These are phyloP conservation scores for Babesia gibsoni DNA, from an alignment of 169 alveolate species.

Conservation along the genomic window DNA sequence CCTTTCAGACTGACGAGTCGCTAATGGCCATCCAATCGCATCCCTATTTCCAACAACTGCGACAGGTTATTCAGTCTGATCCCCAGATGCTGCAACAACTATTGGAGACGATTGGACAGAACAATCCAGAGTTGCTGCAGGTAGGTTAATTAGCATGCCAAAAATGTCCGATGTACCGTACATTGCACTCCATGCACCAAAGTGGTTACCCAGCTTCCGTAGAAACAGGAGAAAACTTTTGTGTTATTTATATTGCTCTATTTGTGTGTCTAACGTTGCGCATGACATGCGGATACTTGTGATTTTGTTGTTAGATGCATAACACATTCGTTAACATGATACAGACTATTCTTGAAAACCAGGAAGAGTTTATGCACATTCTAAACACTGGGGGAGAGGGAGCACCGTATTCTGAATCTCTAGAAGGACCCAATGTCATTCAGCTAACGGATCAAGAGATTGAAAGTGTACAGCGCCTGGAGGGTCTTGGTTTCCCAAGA, in stretches of 20 bases:
- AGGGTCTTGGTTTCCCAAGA: constrained; percentile 89
- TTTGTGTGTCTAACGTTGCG: background rate
- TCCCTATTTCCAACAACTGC: constrained; percentile 80
- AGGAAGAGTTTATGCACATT: constrained; percentile 80
- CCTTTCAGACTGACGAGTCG: background rate
- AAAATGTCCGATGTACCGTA: background rate
- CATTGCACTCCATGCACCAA: too few species aligned
- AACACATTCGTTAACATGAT: background rate
- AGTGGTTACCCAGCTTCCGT: too few species aligned
- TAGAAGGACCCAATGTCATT: constrained; percentile 54
- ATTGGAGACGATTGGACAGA: constrained; percentile 78
- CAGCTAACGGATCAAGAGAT: constrained; percentile 87
- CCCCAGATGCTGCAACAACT: constrained; percentile 85
- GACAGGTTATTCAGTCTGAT: constrained; percentile 83
- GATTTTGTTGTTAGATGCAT: background rate
- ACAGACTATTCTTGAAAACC: constrained; percentile 77
- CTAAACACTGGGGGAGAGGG: constrained; percentile 47
- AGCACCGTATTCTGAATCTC: constrained; percentile 25
- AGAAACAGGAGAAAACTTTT: too few species aligned
- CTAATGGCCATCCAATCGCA: constrained; percentile 63
- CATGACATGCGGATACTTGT: too few species aligned
- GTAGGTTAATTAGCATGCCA: constrained; percentile 14
- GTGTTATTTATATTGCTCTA: too few species aligned
- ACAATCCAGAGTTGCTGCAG: constrained; percentile 82
- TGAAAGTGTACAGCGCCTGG: constrained; percentile 82